phyloP scores from a whole-genome alignment of 2,329 filamentous ascomycete genomes.

The Scolecobasidium constrictum region DNA sequence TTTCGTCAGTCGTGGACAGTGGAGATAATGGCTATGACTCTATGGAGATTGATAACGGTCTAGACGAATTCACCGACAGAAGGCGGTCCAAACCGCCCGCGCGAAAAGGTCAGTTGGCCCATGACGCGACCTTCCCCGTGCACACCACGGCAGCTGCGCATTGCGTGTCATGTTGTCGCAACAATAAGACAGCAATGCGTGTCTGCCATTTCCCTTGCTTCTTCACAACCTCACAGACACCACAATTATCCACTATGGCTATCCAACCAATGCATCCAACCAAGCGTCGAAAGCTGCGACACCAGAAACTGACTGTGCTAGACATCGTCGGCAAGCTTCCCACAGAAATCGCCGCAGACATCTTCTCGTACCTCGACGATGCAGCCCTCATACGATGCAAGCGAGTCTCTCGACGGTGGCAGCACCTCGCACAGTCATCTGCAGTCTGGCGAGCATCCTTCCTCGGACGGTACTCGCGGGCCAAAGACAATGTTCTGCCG shows the following conservation, averaged over 20 bases:
- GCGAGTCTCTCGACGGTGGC: constrained; percentile 47
- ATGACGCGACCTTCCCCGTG: too few relatives aligned
- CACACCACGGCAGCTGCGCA: too few relatives aligned
- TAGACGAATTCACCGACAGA: not conserved
- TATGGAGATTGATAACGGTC: not conserved
- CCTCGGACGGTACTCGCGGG: constrained; percentile 40
- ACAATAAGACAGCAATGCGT: too few relatives aligned
- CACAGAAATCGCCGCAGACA: constrained; percentile 45
- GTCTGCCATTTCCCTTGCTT: too few relatives aligned
- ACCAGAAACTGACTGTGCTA: constrained; percentile 17
- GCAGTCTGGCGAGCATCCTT: constrained; percentile 56
- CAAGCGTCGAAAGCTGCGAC: too few relatives aligned
- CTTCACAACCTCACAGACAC: too few relatives aligned
- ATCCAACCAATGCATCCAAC: too few relatives aligned
- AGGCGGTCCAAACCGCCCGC: not conserved
- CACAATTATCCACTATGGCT: too few relatives aligned
- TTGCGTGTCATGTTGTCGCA: too few relatives aligned
- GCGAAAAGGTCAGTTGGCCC: not conserved
- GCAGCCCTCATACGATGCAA: constrained; percentile 44
- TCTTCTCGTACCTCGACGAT: constrained; percentile 50
- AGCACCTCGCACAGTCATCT: constrained; percentile 41
- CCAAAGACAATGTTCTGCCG: constrained; percentile 33
- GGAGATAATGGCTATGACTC: not conserved
- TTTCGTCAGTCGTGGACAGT: not conserved
- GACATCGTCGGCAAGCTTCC: constrained; percentile 47